These are phyloP conservation scores for Stachybotrys chartarum DNA, from an alignment of 2,329 filamentous ascomycete genomes.

Conservation along the genomic window DNA sequence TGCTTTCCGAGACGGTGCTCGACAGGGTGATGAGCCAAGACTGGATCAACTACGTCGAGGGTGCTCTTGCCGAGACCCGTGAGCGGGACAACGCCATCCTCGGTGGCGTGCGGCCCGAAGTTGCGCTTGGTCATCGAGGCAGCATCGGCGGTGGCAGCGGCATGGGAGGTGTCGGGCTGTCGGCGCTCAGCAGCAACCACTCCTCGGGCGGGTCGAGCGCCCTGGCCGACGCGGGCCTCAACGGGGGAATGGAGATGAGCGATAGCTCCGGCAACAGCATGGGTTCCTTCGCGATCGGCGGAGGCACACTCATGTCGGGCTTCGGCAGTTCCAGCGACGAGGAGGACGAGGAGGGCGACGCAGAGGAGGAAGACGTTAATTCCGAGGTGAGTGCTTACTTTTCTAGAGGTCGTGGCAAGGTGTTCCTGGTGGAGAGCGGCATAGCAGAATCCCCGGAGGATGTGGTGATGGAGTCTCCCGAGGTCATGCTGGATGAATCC, in stretches of 20 bases:
- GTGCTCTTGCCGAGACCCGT: constrained; percentile 83
- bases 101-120: constrained; percentile 87
- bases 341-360: constrained; percentile 90
- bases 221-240: constrained; percentile 74
- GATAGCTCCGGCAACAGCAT: constrained; percentile 61
- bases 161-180: constrained; percentile 41
- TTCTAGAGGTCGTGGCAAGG: constrained; percentile 19
- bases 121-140: constrained; percentile 73
- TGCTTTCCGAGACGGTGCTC: constrained; percentile 75
- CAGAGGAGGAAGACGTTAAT: constrained; percentile 68
- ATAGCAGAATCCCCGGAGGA: constrained; percentile 19
- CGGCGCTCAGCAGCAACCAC: constrained; percentile 29
- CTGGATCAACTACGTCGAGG: constrained; percentile 94
- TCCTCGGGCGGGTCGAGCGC: constrained; percentile 51
- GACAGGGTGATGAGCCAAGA: constrained; percentile 83
- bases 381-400: constrained; percentile 53
- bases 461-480: constrained; percentile 23
- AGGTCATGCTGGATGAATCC: constrained; percentile 15
- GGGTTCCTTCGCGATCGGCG: constrained; percentile 64
- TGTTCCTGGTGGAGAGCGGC: constrained; percentile 17
- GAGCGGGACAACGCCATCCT: constrained; percentile 98
- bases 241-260: constrained; percentile 63
- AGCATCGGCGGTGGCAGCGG: constrained; percentile 40
- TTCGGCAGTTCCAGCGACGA: constrained; percentile 95
- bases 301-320: constrained; percentile 73